phyloP scores from a whole-genome alignment of 495 filamentous ascomycete genomes.

The Filosporella fistucella region DNA sequence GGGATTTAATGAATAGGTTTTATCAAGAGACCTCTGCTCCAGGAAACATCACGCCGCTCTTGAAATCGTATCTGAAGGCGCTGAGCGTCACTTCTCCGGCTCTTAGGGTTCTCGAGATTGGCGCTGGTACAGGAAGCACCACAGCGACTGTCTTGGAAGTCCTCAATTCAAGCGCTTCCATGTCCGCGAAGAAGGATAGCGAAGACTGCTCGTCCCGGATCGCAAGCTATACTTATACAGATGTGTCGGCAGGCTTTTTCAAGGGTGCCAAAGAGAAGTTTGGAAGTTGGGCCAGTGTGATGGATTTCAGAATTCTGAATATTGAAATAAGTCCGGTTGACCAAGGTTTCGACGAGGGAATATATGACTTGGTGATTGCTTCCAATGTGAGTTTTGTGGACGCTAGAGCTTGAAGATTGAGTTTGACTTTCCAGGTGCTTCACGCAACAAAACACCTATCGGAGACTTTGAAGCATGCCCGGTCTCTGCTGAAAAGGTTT shows the following conservation, averaged over 20 bases:
- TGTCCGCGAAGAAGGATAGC: background rate
- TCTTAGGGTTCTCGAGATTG: constrained; percentile 33
- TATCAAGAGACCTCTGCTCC: background rate
- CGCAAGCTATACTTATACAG: constrained; percentile 33
- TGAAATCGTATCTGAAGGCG: constrained; percentile 2
- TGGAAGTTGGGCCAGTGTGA: constrained; percentile 23
- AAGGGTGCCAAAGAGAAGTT: constrained; percentile 27
- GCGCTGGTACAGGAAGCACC: constrained; percentile 31
- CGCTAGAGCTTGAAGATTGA: no score
- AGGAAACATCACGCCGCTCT: constrained; percentile 26
- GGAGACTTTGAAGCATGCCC: constrained; percentile 34
- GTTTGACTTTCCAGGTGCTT: constrained; percentile 34
- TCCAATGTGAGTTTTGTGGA: no score
- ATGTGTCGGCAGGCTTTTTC: constrained; percentile 40
- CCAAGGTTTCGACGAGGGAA: constrained; percentile 31
- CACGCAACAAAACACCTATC: constrained; percentile 41
- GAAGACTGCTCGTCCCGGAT: background rate
- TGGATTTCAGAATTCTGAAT: constrained; percentile 35
- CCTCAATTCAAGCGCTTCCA: no score
- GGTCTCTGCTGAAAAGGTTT: constrained; percentile 45
- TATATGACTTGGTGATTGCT: constrained; percentile 41
- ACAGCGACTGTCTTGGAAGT: constrained; percentile 12
- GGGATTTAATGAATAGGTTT: background rate
- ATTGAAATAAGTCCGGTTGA: constrained; percentile 28
- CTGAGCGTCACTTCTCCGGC: constrained; percentile 22